Conservation (phyloP, 352 stramenopile species). For the Phytopythium kandeliae region DNA sequence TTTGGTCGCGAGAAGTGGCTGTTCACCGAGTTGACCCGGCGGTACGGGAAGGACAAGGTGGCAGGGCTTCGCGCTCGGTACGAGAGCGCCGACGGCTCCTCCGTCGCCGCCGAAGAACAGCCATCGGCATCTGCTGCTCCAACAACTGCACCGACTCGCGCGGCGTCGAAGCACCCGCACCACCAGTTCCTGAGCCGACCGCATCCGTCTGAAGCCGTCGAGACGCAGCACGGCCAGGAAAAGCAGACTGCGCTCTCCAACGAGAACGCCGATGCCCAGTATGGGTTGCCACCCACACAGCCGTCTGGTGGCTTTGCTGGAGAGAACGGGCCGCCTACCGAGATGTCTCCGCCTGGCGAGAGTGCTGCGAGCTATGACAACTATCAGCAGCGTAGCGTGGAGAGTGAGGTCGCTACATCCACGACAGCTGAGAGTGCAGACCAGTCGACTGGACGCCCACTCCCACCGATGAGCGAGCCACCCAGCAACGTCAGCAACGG, state of each 20-base stretch:
- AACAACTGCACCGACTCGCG: constrained; percentile 1
- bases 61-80: constrained; percentile 23
- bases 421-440: neutral
- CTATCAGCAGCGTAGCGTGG: neutral
- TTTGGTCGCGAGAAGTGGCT: constrained; percentile 54
- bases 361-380: neutral
- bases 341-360: neutral
- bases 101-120: neutral
- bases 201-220: neutral
- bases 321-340: neutral
- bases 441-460: neutral
- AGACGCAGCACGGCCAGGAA: neutral
- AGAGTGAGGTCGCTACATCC: neutral
- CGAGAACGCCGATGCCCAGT: neutral
- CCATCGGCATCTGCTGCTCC: neutral
- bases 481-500: neutral
- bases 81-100: constrained; percentile 7
- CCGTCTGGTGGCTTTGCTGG: neutral
- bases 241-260: too few relatives aligned
- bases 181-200: constrained; percentile 20
- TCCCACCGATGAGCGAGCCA: neutral
- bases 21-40: constrained; percentile 57
- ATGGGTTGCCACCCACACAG: neutral
- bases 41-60: constrained; percentile 53
- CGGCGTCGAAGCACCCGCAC: constrained; percentile 13